Conservation (phyloP, 1,139 yeast genomes). For the Schwanniomyces etchellsii region DNA sequence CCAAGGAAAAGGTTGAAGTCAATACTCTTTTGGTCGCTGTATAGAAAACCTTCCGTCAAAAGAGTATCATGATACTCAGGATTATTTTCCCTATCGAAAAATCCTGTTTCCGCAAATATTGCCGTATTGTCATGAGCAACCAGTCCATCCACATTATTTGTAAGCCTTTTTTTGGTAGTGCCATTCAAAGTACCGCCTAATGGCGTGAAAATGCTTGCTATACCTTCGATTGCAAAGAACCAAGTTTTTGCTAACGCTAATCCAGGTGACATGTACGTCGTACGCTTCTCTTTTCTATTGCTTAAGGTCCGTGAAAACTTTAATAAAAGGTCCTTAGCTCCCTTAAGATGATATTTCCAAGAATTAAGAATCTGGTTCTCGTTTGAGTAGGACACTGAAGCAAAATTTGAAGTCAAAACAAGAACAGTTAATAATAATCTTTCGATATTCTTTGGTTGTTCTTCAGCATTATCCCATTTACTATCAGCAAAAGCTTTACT, state of each 20-base stretch:
- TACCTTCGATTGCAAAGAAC: constrained; percentile 38
- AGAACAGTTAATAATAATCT: constrained; percentile 33
- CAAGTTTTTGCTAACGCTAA: constrained; percentile 41
- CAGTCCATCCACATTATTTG: neutral
- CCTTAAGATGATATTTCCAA: constrained; percentile 38
- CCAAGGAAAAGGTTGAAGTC: constrained; percentile 21
- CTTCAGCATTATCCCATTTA: constrained; percentile 11
- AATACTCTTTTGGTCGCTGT: constrained; percentile 10
- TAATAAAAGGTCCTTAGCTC: constrained; percentile 35
- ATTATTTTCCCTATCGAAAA: constrained; percentile 20
- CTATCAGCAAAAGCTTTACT: constrained; percentile 26
- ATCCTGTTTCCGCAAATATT: constrained; percentile 19
- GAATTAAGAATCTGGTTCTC: constrained; percentile 15
- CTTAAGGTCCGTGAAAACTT: constrained; percentile 23
- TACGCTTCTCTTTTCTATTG: constrained; percentile 6
- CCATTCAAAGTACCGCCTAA: constrained; percentile 6
- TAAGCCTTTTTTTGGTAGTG: neutral
- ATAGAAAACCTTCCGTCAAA: constrained; percentile 22
- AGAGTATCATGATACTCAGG: constrained; percentile 32
- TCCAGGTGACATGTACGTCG: constrained; percentile 23
- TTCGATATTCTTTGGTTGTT: constrained; percentile 28
- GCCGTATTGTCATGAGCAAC: no score
- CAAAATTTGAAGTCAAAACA: constrained; percentile 30
- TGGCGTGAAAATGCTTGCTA: constrained; percentile 28
- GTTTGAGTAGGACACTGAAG: constrained; percentile 20